Percentiles rank a stretch among this genome's conserved stretches.
Conservation (phyloP, 2,329 filamentous ascomycete species). For the Ceratocystis smalleyi region DNA sequence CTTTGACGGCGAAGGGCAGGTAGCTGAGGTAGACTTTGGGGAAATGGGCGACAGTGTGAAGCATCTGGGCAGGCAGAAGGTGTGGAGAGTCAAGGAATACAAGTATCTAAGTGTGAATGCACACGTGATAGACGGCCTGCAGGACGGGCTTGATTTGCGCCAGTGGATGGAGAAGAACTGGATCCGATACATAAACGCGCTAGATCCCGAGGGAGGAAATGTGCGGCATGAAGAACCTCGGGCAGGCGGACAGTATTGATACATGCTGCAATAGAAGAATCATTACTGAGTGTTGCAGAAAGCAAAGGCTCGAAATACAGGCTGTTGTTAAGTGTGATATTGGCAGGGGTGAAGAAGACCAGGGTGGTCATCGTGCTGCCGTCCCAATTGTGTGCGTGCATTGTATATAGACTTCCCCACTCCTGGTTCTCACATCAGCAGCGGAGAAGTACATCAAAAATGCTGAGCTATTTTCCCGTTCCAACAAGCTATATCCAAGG, state of each 20-base stretch:
- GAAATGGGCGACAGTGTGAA: slow-evolving; percentile 10
- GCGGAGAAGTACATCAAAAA: neutral
- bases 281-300: neutral
- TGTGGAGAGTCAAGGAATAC: slow-evolving; percentile 13
- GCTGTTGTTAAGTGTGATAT: neutral
- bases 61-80: slow-evolving; percentile 6
- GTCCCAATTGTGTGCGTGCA: neutral
- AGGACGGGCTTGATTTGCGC: slow-evolving; percentile 17
- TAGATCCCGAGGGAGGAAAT: slow-evolving; percentile 12
- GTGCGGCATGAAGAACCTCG: slow-evolving; percentile 17
- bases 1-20: slow-evolving; percentile 17
- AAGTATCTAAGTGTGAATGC: slow-evolving; percentile 16
- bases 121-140: slow-evolving; percentile 15
- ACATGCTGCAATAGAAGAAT: neutral
- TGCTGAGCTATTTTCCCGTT: neutral
- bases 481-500: neutral
- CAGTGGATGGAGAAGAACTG: slow-evolving; percentile 17
- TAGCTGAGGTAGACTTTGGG: slow-evolving; percentile 10
- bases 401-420: neutral
- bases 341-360: neutral
- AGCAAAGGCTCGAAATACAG: neutral
- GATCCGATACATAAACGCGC: slow-evolving; percentile 18
- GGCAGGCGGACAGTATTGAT: slow-evolving; percentile 17
- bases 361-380: neutral
- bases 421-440: neutral